Percentiles rank a stretch among this genome's conserved stretches.
Conservation (phyloP, 257 asterid genomes). For the Craterostigma plantagineum region DNA sequence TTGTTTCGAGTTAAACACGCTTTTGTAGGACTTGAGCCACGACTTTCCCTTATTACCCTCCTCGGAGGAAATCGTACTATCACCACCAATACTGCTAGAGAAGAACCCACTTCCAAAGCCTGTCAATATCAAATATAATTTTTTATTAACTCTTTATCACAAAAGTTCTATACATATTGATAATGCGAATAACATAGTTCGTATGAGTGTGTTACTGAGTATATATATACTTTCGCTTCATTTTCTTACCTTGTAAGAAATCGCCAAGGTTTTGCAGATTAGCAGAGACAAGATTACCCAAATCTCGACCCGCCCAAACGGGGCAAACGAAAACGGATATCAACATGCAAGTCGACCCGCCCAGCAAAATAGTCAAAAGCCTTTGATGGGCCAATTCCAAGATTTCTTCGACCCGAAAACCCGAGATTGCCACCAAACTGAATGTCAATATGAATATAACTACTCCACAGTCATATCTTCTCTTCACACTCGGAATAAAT, state of each 20-base stretch:
- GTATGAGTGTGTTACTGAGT: too few species aligned
- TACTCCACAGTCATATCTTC: background rate
- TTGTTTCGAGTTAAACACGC: background rate
- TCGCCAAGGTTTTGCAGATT: background rate
- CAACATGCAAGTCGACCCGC: background rate
- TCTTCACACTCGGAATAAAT: background rate
- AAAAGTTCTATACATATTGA: too few species aligned
- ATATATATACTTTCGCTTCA: background rate
- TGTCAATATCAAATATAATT: background rate
- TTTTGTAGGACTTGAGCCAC: background rate
- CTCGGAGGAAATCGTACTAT: too few species aligned
- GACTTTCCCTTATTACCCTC: background rate
- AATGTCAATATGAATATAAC: constrained; percentile 1
- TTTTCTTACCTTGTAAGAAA: background rate
- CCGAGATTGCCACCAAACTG: background rate
- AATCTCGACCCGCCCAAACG: background rate
- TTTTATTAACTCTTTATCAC: background rate
- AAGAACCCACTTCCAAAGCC: background rate
- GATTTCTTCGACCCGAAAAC: background rate
- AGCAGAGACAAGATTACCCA: background rate
- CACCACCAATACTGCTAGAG: too few species aligned
- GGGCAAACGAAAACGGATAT: background rate
- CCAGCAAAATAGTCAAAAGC: background rate
- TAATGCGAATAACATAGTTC: too few species aligned
- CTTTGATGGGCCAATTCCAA: background rate